phyloP scores from a whole-genome alignment of 1,139 yeast species.

The Hanseniaspora gamundiae region DNA sequence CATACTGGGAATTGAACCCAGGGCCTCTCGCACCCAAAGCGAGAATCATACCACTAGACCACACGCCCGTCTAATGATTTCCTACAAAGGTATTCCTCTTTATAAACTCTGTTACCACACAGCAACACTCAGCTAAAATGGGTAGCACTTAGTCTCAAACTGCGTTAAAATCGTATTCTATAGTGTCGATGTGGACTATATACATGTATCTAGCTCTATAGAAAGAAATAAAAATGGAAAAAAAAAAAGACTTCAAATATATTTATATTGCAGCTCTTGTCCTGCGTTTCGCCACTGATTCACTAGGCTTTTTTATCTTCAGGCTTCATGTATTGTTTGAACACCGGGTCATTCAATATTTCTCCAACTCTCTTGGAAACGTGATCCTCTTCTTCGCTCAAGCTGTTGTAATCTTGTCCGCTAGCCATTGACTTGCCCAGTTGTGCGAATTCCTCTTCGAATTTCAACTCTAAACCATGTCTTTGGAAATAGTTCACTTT shows the following conservation, averaged over 20 bases:
- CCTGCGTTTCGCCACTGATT: no score
- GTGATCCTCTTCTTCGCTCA: conserved; percentile 3
- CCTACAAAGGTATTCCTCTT: background rate
- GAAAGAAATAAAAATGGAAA: no score
- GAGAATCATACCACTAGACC: conserved; percentile 43
- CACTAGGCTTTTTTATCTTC: background rate
- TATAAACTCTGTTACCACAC: no score
- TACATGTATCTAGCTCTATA: no score
- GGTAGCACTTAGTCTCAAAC: no score
- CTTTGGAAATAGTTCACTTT: conserved; percentile 56
- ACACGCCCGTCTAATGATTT: conserved; percentile 21
- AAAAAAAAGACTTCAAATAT: no score
- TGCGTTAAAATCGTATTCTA: no score
- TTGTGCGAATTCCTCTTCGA: conserved; percentile 28
- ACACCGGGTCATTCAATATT: conserved; percentile 53
- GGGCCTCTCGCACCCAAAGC: conserved; percentile 32
- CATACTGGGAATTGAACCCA: conserved; percentile 9
- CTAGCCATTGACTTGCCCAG: conserved; percentile 1
- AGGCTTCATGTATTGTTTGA: conserved; percentile 26
- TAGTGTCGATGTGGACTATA: no score
- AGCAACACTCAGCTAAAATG: no score
- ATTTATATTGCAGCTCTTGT: no score
- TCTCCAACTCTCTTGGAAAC: conserved; percentile 48
- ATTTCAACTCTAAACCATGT: conserved; percentile 32
- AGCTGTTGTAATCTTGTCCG: conserved; percentile 7